These are phyloP conservation scores for Anisodus acutangulus DNA, from an alignment of 257 asterid species.

Conservation along the genomic window DNA sequence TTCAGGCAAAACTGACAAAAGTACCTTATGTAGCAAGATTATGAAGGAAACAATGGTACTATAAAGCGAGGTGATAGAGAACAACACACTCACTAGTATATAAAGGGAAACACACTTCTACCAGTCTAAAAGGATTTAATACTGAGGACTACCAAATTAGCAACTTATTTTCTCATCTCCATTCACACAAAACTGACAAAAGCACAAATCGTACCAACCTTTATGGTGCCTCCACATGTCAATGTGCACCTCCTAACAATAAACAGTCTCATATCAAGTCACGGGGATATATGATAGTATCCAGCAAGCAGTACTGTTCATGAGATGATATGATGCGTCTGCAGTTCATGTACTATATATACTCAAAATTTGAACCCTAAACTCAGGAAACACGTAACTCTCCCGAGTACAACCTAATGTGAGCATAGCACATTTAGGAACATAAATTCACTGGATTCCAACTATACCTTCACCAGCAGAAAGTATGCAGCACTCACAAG, in stretches of 20 bases:
- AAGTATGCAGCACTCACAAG: background rate
- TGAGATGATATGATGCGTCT: conserved; percentile 60
- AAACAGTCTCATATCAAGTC: conserved; percentile 67
- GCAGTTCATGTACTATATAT: conserved; percentile 61
- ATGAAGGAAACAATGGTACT: background rate
- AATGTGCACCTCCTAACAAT: conserved; percentile 69
- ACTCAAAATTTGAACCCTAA: conserved; percentile 67
- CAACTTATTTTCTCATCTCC: background rate
- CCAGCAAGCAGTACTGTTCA: conserved; percentile 66
- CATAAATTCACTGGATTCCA: conserved; percentile 11
- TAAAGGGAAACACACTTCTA: background rate
- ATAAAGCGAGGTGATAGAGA: background rate
- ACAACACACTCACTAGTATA: background rate
- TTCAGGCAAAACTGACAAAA: conserved; percentile 33
- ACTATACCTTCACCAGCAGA: background rate
- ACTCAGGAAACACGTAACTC: conserved; percentile 39
- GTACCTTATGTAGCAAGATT: conserved; percentile 28
- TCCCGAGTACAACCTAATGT: background rate
- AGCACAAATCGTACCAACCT: conserved; percentile 65
- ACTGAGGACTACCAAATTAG: background rate
- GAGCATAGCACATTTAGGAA: background rate
- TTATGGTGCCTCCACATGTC: conserved; percentile 60
- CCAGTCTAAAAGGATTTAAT: background rate
- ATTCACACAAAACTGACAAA: conserved; percentile 34
- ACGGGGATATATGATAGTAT: conserved; percentile 56